A percentile compares a stretch with the other conserved stretches of the same genome.
These are phyloP conservation scores for Ustilago xerochloae DNA, from an alignment of 1,284 basidiomycete species.

Conservation along the genomic window DNA sequence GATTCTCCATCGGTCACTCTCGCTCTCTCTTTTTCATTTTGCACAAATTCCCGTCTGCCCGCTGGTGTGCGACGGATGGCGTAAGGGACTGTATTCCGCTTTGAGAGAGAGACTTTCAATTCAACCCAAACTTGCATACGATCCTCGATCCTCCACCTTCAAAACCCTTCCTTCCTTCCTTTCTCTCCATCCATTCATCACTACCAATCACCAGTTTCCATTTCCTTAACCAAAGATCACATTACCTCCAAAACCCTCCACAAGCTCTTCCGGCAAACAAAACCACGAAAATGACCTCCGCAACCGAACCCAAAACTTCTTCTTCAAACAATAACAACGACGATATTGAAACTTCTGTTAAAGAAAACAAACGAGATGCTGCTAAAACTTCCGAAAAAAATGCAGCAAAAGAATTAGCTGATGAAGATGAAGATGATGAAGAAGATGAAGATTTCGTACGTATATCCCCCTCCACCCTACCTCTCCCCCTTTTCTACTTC, in stretches of 20 bases:
- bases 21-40: too few species aligned
- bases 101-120: background rate
- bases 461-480: background rate
- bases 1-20: too few species aligned
- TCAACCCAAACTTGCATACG: too few species aligned
- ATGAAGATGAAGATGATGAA: slow-evolving; percentile 42
- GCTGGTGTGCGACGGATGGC: background rate
- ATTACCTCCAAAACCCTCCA: background rate
- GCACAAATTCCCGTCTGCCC: background rate
- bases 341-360: slow-evolving; percentile 31
- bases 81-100: background rate
- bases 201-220: too few species aligned
- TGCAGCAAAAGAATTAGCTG: slow-evolving; percentile 18
- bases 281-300: slow-evolving; percentile 14
- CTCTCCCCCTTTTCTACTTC: background rate
- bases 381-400: slow-evolving; percentile 30
- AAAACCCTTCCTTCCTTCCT: background rate
- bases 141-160: background rate
- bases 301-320: slow-evolving; percentile 10
- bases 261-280: background rate
- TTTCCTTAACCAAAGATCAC: too few species aligned
- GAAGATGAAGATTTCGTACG: slow-evolving; percentile 45
- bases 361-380: slow-evolving; percentile 40
- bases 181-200: background rate
- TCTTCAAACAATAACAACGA: slow-evolving; percentile 2